Evolutionary conservation across 192 early-diverging fungal species (phyloP).

Genomic region (Coemansia sp.): DNA sequence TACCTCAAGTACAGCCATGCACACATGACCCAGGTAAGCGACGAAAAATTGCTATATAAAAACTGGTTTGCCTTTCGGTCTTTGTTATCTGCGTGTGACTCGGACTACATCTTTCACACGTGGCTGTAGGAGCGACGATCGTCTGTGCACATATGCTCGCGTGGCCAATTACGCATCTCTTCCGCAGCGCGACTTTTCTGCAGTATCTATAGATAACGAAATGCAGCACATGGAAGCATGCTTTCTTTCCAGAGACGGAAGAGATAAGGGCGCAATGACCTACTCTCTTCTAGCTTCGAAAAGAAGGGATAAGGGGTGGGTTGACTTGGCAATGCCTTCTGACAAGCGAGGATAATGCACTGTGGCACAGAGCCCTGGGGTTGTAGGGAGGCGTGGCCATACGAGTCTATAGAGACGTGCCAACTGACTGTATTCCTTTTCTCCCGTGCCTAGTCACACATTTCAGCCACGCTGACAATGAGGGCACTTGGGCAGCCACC

Average conservation of each 20-base stretch:
- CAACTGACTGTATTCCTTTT: background rate
- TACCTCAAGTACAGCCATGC: background rate
- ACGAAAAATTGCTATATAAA: background rate
- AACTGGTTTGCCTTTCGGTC: background rate
- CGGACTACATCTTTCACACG: conserved; percentile 1
- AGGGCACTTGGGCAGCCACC: background rate
- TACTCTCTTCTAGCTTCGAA: background rate
- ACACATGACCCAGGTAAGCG: background rate
- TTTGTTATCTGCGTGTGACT: conserved; percentile 2
- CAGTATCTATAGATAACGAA: background rate
- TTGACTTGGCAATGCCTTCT: background rate
- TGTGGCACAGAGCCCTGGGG: background rate
- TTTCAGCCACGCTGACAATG: background rate
- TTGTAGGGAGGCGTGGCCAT: background rate
- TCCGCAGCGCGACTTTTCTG: background rate
- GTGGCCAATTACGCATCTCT: background rate
- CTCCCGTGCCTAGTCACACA: background rate
- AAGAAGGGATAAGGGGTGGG: background rate
- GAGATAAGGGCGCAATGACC: background rate
- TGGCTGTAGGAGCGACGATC: conserved; percentile 1
- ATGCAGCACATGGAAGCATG: background rate
- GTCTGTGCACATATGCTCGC: background rate
- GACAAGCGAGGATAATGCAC: background rate
- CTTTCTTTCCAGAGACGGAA: background rate
- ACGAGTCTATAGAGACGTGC: background rate